Base-by-base conservation (phyloP, 164 flowering plant species). In the Tinospora cordifolia region DNA sequence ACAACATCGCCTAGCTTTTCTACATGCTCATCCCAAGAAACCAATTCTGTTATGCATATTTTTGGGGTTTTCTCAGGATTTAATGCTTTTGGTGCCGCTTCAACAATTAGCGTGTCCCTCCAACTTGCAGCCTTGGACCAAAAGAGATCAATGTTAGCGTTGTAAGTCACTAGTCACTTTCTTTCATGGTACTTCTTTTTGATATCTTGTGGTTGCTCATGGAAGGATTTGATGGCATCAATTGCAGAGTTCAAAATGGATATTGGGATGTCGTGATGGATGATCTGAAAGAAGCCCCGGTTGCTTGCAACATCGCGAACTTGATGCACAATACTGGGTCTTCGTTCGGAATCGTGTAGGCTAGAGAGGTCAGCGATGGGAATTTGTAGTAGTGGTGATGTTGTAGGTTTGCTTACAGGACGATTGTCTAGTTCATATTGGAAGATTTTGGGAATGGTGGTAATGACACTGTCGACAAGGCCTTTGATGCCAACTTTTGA, bases 391-490 rank as follows among this genome's bases (percentile, higher is more conserved):
- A 44, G 5, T 17, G 60, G 27, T 6, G 69, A 14, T 10, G 22
- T 0, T 11, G 1, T 1, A 75, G 72, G 22, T 69, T 63, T 24
- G 76, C 72, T 1, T n/a, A n/a, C n/a, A n/a, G n/a, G n/a, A n/a
- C n/a, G n/a, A n/a, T n/a, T n/a, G n/a, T n/a, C n/a, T n/a, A n/a
- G n/a, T n/a, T n/a, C n/a, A n/a, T n/a, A n/a, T n/a, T n/a, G n/a
- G 59, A 83, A 83, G 72, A 83, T 67, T 9, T 47, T 62, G 4
- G 86, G 86, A 51, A 83, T 79, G 60, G 71, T 7, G 25, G 83
- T 78, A 65, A 76, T 63, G 67, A 80, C 82, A n/a, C n/a, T n/a
- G n/a, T n/a, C n/a, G n/a, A n/a, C n/a, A n/a, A n/a, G n/a, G n/a
- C n/a, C n/a, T n/a, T n/a, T n/a, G n/a, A n/a, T n/a, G n/a, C n/a